Conservation (phyloP, 2,329 filamentous ascomycete genomes). For the Aspergillus uvarum region DNA sequence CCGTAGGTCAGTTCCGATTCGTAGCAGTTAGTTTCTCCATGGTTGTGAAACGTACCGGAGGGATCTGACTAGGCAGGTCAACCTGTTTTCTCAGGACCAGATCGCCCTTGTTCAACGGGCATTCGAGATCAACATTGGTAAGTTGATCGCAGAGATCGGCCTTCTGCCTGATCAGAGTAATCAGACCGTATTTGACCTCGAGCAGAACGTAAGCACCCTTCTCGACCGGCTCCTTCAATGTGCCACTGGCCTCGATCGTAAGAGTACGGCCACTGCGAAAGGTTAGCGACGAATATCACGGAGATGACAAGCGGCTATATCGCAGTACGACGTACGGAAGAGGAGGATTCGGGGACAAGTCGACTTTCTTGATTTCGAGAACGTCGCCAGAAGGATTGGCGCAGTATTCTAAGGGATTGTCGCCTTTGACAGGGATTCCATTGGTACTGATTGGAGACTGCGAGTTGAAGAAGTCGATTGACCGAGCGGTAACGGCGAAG, state of each 20-base stretch:
- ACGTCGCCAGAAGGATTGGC: conserved; percentile 67
- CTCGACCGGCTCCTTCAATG: conserved; percentile 69
- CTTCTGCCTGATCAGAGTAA: conserved; percentile 77
- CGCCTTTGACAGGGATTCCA: conserved; percentile 69
- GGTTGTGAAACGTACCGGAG: conserved; percentile 64
- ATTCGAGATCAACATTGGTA: conserved; percentile 81
- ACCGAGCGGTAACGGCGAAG: conserved; percentile 45
- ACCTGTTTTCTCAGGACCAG: conserved; percentile 76
- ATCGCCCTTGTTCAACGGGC: conserved; percentile 79
- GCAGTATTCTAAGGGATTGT: conserved; percentile 84
- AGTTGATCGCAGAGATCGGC: conserved; percentile 88
- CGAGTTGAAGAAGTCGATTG: conserved; percentile 50
- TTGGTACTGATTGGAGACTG: conserved; percentile 53
- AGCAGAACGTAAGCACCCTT: conserved; percentile 79
- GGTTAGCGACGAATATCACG: conserved; percentile 14
- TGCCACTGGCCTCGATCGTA: conserved; percentile 74
- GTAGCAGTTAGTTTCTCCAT: not conserved
- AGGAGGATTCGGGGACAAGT: conserved; percentile 84
- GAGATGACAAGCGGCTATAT: not conserved
- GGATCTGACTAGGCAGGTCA: conserved; percentile 80
- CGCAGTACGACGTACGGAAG: conserved; percentile 63
- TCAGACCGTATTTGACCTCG: conserved; percentile 90
- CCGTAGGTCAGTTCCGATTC: conserved; percentile 7
- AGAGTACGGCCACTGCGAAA: conserved; percentile 69
- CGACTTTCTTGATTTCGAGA: conserved; percentile 73